Evolutionary conservation across 2,329 filamentous ascomycete species (phyloP).

Genomic region (Eutypa lata): DNA sequence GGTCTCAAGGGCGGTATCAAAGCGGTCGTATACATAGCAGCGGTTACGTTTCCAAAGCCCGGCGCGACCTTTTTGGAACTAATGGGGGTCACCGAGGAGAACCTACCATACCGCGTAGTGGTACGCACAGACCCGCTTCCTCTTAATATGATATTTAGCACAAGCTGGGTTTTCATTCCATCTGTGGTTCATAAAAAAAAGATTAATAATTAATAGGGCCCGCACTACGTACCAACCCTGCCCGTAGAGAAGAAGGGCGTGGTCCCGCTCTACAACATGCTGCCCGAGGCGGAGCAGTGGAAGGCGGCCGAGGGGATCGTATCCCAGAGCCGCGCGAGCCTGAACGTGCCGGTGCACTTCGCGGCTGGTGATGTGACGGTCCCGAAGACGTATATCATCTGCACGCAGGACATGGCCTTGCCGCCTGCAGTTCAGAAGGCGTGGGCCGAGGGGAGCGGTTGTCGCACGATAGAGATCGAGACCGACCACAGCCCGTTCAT

Average conservation of each 20-base stretch:
- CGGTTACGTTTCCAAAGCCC: conserved; percentile 20
- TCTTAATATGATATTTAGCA: no score
- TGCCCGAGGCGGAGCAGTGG: not conserved
- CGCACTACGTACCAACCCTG: conserved; percentile 15
- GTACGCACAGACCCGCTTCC: no score
- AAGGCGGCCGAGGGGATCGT: not conserved
- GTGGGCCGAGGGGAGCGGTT: conserved; percentile 15
- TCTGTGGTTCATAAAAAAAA: no score
- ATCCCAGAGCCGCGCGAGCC: conserved; percentile 14
- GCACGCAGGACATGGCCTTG: conserved; percentile 18
- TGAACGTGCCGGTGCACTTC: conserved; percentile 12
- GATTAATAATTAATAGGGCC: conserved; percentile 10
- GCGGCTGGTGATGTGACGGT: conserved; percentile 17
- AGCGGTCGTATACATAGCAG: conserved; percentile 23
- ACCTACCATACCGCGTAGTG: conserved; percentile 5
- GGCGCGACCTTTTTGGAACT: conserved; percentile 12
- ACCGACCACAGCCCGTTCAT: conserved; percentile 20
- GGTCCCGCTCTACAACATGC: conserved; percentile 2
- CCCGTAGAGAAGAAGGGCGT: not conserved
- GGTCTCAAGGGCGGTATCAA: conserved; percentile 27
- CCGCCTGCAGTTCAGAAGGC: conserved; percentile 16
- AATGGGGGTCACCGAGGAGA: conserved; percentile 8
- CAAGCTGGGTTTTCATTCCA: no score
- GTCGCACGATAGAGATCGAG: conserved; percentile 13
- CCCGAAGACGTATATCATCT: conserved; percentile 25